Evolutionary conservation across 2,329 filamentous ascomycete species (phyloP), one percentile per base, ranked within the genome.

Genomic region (Aspergillus ustus): DNA sequence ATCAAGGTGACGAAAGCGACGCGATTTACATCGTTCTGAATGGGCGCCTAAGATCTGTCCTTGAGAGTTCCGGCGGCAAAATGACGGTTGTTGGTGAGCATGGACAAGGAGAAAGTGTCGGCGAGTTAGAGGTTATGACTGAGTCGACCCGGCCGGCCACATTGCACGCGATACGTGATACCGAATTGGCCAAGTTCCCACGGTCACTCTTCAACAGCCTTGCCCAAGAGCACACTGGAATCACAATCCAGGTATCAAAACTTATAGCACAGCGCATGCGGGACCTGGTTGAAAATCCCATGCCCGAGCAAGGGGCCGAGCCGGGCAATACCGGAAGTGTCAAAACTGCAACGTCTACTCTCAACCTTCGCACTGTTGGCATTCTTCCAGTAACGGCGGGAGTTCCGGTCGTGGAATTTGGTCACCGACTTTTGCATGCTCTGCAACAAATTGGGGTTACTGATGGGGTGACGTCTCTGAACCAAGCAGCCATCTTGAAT

Each of bases 231-330:
- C 95, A 99, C 72, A 95, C 95, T 5, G 96, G 93, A 48, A 99
- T 99, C 72, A 98, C 95, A 0, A 98, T 99, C 76, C 97, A 98
- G 77, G 96, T 99, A 29, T 98, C 95, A 1, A 99, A 98, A 77
- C 95, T 99, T 68, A 97, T 99, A 70, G 95, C 95, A 0, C 93
- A 93, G 40, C 88, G 95, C 3, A 98, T 99, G 95, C 85, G 94
- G 63, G 87, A 91, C 46, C 80, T 97, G 44, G 87, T 98, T 20
- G 92, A 98, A 69, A 90, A 93, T 69, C 91, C 92, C 1, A 80
- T 91, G 17, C 85, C 87, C 40, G 84, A 89, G 44, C 83, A 88
- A 57, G 83, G 84, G 8, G 87, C 87, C 62, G 90, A 94, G 56
- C 80, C 81, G 50, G 81, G 84, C 5, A 80, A 80, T n/a, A 81